phyloP scores from a whole-genome alignment of 768 basidiomycete genomes.

The Russula griseocarnosa region DNA sequence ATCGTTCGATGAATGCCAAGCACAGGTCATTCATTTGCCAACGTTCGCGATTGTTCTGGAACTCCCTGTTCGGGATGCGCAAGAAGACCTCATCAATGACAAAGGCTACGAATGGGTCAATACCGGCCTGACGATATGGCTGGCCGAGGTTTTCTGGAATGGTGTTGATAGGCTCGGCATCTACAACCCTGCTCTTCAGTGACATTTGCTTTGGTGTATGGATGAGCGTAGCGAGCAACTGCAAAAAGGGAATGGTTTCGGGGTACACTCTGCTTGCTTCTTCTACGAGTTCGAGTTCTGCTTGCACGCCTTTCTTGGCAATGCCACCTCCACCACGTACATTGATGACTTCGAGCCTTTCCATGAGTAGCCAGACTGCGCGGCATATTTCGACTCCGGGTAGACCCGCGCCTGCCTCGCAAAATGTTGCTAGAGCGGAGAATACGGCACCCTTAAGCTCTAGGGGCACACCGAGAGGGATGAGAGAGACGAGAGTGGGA shows the following conservation, averaged over 20 bases:
- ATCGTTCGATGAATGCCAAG: slow-evolving; percentile 79
- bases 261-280: slow-evolving; percentile 75
- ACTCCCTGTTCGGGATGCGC: slow-evolving; percentile 71
- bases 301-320: slow-evolving; percentile 72
- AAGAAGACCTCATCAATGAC: slow-evolving; percentile 87
- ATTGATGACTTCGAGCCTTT: slow-evolving; percentile 78
- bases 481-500: slow-evolving; percentile 70
- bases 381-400: slow-evolving; percentile 77
- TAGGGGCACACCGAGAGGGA: slow-evolving; percentile 79
- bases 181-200: slow-evolving; percentile 53
- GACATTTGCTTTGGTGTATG: slow-evolving; percentile 76
- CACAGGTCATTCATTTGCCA: slow-evolving; percentile 87
- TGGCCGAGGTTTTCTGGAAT: slow-evolving; percentile 79
- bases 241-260: slow-evolving; percentile 83
- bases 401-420: slow-evolving; percentile 69
- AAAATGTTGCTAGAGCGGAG: slow-evolving; percentile 77
- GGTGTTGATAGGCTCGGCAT: slow-evolving; percentile 61
- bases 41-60: slow-evolving; percentile 65
- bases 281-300: slow-evolving; percentile 87
- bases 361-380: slow-evolving; percentile 80
- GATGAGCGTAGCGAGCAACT: slow-evolving; percentile 75
- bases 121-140: slow-evolving; percentile 73
- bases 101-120: slow-evolving; percentile 79
- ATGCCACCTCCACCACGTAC: slow-evolving; percentile 53
- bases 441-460: slow-evolving; percentile 86